phyloP scores from a whole-genome alignment of 345 rosid genomes.

The Sonneratia alba region DNA sequence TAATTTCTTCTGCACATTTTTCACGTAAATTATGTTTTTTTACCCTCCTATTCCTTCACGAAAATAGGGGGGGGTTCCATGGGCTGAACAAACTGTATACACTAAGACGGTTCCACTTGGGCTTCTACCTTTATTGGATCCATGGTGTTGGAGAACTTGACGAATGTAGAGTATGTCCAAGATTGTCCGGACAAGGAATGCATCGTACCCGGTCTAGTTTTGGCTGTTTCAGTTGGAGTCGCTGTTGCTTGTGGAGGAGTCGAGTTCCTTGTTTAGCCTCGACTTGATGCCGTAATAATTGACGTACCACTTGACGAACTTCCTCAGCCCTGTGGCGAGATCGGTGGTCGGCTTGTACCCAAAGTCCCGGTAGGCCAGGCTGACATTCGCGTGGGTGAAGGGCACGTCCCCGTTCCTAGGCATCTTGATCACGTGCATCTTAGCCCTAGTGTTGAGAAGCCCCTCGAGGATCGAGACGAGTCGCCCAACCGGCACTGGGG shows the following conservation, averaged over 20 bases:
- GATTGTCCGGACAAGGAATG: too few species aligned
- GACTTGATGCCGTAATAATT: conserved; percentile 52
- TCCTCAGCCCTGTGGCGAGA: conserved; percentile 59
- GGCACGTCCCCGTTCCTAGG: conserved; percentile 88
- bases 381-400: conserved; percentile 75
- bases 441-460: conserved; percentile 46
- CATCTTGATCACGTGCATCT: conserved; percentile 61
- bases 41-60: too few species aligned
- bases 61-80: too few species aligned
- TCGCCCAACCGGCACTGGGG: conserved; percentile 71
- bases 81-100: too few species aligned
- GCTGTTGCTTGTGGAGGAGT: not conserved
- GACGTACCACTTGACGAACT: conserved; percentile 80
- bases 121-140: too few species aligned
- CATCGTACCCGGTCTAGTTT: not conserved
- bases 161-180: too few species aligned
- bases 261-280: conserved; percentile 39
- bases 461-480: conserved; percentile 58
- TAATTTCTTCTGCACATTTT: not conserved
- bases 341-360: conserved; percentile 80
- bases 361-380: conserved; percentile 55
- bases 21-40: too few species aligned
- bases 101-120: too few species aligned
- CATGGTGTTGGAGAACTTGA: too few species aligned
- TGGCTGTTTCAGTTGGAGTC: not conserved